Base-by-base conservation (phyloP, 495 filamentous ascomycete genomes). In the Neurospora cerealis region DNA sequence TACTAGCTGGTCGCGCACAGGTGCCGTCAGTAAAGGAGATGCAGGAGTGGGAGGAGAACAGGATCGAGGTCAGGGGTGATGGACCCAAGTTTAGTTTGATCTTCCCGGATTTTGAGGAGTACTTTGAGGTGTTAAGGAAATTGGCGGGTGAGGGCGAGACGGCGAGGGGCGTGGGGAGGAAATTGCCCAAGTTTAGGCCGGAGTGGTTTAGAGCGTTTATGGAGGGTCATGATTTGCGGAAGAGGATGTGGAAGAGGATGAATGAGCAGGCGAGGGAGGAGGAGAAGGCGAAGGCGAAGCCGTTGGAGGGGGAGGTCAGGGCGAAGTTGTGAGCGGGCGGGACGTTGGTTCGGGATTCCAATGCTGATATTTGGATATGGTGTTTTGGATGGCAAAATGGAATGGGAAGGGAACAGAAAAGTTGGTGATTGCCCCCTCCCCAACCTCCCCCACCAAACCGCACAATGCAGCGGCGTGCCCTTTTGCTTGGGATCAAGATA, bases 61-160 rank as follows among this genome's bases (percentile, higher is more conserved):
- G 88, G 4, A 84, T 89, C 34, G 81, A 82, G 3, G 40, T 48
- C n/a, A 85, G 82, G 40, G 88, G 86, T 0, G 87, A 89, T 66
- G 86, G 86, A 0, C 79, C 83, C 0, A 83, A 78, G 15, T 90
- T 89, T 66, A 81, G 83, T 2, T 77, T 84, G 24, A 74, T 90
- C 24, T 82, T 85, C 42, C 87, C 87, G 0, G 86, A 89, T 44
- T 89, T 89, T 73, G 82, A 86, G 75, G 80, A 82, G 3, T 88
- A 90, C 74, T 90, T 89, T 71, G 87, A 89, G 75, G 74, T 77
- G 1, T 72, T 89, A 66, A 79, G 87, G 4, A 48, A 15, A 5
- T 66, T 88, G 42, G 87, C 87, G 0, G 87, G 88, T 0, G 83
- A 87, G 72, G 84, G 85, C 0, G 71, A 77, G 24, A 42, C 75